Percentiles rank a stretch among this genome's conserved stretches.
Evolutionary conservation across 2,329 filamentous ascomycete species (phyloP).

Genomic region (Talaromyces albobiverticillius): DNA sequence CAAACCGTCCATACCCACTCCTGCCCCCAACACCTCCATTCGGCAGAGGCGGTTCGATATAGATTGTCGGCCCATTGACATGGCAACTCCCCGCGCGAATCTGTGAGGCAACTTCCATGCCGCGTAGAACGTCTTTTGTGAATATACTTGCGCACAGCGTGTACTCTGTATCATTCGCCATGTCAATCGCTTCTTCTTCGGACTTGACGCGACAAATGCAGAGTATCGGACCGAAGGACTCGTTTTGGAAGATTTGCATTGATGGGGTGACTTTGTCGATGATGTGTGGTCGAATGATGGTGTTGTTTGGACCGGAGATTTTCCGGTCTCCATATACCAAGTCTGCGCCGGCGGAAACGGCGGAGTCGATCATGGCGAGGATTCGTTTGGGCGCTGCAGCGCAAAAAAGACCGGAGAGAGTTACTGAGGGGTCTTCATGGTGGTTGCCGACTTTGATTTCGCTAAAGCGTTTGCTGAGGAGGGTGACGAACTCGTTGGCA

Average conservation of each 20-base stretch:
- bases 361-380: background rate
- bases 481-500: background rate
- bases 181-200: constrained; percentile 37
- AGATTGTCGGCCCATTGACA: background rate
- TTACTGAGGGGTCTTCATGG: constrained; percentile 16
- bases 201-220: constrained; percentile 53
- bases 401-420: constrained; percentile 14
- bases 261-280: constrained; percentile 60
- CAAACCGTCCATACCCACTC: background rate
- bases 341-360: background rate
- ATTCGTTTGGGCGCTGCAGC: too few species aligned
- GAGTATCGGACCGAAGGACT: constrained; percentile 70
- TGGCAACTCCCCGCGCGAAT: background rate
- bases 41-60: background rate
- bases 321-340: background rate
- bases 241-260: constrained; percentile 59
- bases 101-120: background rate
- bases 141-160: constrained; percentile 38
- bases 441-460: constrained; percentile 10
- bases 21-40: background rate
- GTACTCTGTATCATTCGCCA: constrained; percentile 41
- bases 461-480: constrained; percentile 7
- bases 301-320: constrained; percentile 26
- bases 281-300: constrained; percentile 56
- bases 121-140: constrained; percentile 37